A percentile compares a stretch with the other conserved stretches of the same genome.
Evolutionary conservation across 2,329 filamentous ascomycete genomes (phyloP).

Genomic region (Torrubiella hemipterigena): DNA sequence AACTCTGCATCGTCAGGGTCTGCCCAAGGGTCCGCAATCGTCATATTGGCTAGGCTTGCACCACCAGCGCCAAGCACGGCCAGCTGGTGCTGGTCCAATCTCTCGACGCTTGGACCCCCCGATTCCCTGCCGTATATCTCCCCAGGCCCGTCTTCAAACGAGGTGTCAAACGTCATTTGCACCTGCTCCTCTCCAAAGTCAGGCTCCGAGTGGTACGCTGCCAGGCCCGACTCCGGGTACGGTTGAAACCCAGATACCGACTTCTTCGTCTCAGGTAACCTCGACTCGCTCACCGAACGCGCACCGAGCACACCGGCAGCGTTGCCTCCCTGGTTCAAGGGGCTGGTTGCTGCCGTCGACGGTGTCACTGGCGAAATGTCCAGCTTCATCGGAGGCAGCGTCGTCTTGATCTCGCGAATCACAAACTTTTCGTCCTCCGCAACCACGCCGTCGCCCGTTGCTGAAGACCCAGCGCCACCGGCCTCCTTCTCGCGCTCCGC

Average conservation of each 20-base stretch:
- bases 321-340: conserved; percentile 6
- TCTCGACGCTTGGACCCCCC: conserved; percentile 4
- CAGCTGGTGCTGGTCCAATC: background rate
- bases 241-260: too few relatives aligned
- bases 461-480: too few relatives aligned
- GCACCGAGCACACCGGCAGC: conserved; percentile 21
- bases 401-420: conserved; percentile 76
- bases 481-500: conserved; percentile 35
- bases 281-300: conserved; percentile 13
- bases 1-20: conserved; percentile 57
- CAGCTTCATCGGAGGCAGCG: conserved; percentile 81
- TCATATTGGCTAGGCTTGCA: conserved; percentile 38
- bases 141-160: conserved; percentile 42
- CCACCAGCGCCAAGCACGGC: conserved; percentile 8
- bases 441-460: too few relatives aligned
- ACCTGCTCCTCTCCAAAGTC: conserved; percentile 35
- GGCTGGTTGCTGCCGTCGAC: conserved; percentile 11
- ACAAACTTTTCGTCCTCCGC: conserved; percentile 35
- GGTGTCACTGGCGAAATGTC: conserved; percentile 33
- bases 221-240: conserved; percentile 9
- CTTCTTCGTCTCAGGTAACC: too few relatives aligned
- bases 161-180: conserved; percentile 62
- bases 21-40: conserved; percentile 55
- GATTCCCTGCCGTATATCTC: too few relatives aligned
- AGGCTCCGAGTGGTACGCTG: conserved; percentile 14